These are phyloP conservation scores for Russula vinacea DNA, from an alignment of 768 basidiomycete genomes.

Conservation along the genomic window DNA sequence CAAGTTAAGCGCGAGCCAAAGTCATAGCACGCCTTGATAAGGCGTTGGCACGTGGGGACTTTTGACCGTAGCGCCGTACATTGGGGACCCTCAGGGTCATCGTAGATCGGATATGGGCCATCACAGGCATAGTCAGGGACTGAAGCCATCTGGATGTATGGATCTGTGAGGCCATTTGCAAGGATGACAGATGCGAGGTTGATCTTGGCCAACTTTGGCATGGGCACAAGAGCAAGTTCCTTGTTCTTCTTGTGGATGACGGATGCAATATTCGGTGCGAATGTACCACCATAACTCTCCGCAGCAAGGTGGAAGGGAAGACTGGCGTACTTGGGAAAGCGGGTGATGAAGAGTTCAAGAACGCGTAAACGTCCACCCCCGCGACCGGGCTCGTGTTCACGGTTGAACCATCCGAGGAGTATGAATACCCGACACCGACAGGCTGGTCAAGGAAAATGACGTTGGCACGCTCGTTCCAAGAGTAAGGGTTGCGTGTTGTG, in stretches of 20 bases:
- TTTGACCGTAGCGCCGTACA: slow-evolving; percentile 47
- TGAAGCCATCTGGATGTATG: slow-evolving; percentile 72
- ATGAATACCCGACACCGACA: slow-evolving; percentile 87
- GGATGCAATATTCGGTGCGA: slow-evolving; percentile 82
- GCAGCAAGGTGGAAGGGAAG: slow-evolving; percentile 76
- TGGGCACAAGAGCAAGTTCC: slow-evolving; percentile 45
- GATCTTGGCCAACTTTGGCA: slow-evolving; percentile 58
- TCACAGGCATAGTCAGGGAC: slow-evolving; percentile 82
- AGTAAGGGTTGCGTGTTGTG: slow-evolving; percentile 69
- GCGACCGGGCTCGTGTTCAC: slow-evolving; percentile 82
- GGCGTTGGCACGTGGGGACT: slow-evolving; percentile 51
- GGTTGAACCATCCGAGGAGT: slow-evolving; percentile 66
- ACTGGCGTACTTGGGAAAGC: slow-evolving; percentile 69
- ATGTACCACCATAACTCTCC: slow-evolving; percentile 71
- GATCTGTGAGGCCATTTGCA: slow-evolving; percentile 86
- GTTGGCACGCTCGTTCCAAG: slow-evolving; percentile 83
- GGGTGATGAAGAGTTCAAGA: slow-evolving; percentile 76
- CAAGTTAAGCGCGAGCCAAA: slow-evolving; percentile 44
- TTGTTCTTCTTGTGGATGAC: slow-evolving; percentile 79
- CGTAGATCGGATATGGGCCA: slow-evolving; percentile 78
- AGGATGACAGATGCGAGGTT: slow-evolving; percentile 83
- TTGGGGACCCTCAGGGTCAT: slow-evolving; percentile 49
- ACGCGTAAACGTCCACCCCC: slow-evolving; percentile 86
- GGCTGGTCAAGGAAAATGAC: slow-evolving; percentile 79
- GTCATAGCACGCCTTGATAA: slow-evolving; percentile 51